phyloP scores from a whole-genome alignment of 108 stramenopile species.

The Seminavis robusta region DNA sequence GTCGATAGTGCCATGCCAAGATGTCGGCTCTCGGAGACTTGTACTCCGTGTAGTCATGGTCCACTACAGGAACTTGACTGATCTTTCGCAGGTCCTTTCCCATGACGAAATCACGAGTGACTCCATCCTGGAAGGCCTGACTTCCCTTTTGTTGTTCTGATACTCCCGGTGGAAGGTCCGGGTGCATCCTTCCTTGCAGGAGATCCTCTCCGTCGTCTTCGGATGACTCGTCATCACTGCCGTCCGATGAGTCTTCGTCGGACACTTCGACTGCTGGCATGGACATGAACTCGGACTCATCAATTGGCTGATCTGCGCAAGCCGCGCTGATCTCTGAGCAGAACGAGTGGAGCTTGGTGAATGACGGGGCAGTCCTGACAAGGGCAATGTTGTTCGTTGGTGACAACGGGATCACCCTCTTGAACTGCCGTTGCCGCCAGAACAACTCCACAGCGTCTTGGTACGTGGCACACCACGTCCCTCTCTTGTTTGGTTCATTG shows the following conservation, averaged over 20 bases:
- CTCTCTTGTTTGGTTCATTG: background rate
- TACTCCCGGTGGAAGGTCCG: no score
- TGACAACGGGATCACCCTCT: constrained; percentile 11
- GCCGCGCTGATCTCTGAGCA: no score
- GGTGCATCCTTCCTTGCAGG: no score
- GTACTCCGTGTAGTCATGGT: constrained; percentile 11
- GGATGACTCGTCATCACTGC: no score
- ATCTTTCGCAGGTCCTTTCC: no score
- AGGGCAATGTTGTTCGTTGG: constrained; percentile 18
- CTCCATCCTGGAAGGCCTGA: no score
- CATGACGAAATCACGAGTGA: no score
- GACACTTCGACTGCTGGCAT: background rate
- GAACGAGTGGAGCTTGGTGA: constrained; percentile 14
- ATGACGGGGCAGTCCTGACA: constrained; percentile 9
- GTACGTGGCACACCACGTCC: background rate
- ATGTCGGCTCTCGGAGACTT: background rate
- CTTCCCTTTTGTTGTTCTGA: no score
- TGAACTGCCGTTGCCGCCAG: constrained; percentile 3
- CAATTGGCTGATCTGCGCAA: constrained; percentile 3
- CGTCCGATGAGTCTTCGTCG: no score
- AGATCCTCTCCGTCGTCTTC: no score
- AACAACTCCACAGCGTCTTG: background rate
- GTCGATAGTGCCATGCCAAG: constrained; percentile 22
- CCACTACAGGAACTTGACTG: no score
- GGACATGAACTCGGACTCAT: background rate